Evolutionary conservation across 768 basidiomycete genomes (phyloP).

Genomic region (Lyophyllum shimeji): DNA sequence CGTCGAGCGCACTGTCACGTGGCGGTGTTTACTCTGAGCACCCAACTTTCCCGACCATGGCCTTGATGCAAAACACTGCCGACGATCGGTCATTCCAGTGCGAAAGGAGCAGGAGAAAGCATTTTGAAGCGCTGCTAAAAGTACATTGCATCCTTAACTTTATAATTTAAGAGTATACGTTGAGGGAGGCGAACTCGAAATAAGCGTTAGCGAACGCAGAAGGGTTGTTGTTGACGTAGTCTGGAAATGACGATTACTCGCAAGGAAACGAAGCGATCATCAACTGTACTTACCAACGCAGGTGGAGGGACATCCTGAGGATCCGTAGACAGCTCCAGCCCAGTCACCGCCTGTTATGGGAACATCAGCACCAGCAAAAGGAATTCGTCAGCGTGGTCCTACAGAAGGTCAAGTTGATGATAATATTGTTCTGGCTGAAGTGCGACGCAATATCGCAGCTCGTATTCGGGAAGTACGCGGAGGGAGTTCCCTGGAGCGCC

Average conservation of each 20-base stretch:
- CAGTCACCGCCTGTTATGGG: conserved; percentile 45
- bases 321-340: conserved; percentile 51
- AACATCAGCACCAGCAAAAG: neutral
- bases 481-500: conserved; percentile 46
- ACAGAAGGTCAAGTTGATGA: too few species aligned
- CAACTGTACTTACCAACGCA: conserved; percentile 49
- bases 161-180: conserved; percentile 21
- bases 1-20: too few species aligned
- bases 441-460: conserved; percentile 56
- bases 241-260: conserved; percentile 26
- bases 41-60: too few species aligned
- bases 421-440: conserved; percentile 56
- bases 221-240: conserved; percentile 64
- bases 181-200: conserved; percentile 64
- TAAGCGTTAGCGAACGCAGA: conserved; percentile 61
- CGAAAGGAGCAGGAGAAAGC: too few species aligned
- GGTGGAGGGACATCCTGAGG: conserved; percentile 52
- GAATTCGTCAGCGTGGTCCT: conserved; percentile 34
- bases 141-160: neutral
- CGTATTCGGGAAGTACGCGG: conserved; percentile 47
- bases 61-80: too few species aligned
- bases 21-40: too few species aligned
- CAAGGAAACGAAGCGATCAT: neutral
- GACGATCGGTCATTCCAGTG: too few species aligned
- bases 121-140: neutral